Conservation (phyloP, 2,329 filamentous ascomycete genomes). For the Penicillium sp. region DNA sequence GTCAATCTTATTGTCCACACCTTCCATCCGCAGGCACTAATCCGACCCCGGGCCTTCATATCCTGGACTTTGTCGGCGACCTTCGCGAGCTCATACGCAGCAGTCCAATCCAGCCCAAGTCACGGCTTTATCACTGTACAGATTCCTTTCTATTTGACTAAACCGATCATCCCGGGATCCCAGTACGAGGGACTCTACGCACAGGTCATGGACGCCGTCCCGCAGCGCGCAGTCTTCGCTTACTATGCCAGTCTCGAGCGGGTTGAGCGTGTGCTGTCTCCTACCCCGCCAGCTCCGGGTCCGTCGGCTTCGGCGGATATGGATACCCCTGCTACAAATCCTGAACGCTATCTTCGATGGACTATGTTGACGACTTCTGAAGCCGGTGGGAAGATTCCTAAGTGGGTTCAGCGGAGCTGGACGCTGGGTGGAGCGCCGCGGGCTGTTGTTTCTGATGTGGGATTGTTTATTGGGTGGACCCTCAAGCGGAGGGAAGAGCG, state of each 20-base stretch:
- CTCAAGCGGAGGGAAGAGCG: constrained; percentile 13
- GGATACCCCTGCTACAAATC: neutral
- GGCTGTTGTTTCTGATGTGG: constrained; percentile 41
- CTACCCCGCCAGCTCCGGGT: neutral
- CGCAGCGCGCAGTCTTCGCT: constrained; percentile 33
- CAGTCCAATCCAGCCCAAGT: too few relatives aligned
- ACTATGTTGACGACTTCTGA: constrained; percentile 41
- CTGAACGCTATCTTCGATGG: constrained; percentile 29
- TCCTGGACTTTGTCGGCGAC: constrained; percentile 34
- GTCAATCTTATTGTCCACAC: constrained; percentile 40
- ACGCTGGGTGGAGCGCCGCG: constrained; percentile 38
- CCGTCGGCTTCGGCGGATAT: neutral
- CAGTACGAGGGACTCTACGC: constrained; percentile 14
- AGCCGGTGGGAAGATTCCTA: constrained; percentile 38
- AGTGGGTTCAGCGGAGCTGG: constrained; percentile 41
- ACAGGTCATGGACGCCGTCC: constrained; percentile 23
- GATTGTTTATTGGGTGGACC: constrained; percentile 40
- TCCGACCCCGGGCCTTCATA: constrained; percentile 37
- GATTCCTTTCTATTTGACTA: constrained; percentile 27
- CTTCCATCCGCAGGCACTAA: constrained; percentile 34
- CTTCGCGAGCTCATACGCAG: constrained; percentile 19
- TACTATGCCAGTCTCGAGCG: constrained; percentile 40
- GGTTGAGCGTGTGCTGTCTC: constrained; percentile 17
- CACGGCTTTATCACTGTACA: constrained; percentile 35
- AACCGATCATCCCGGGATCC: neutral